Base-by-base conservation (phyloP, 805 yeast genomes). In the Saccharomycopsis capsularis region DNA sequence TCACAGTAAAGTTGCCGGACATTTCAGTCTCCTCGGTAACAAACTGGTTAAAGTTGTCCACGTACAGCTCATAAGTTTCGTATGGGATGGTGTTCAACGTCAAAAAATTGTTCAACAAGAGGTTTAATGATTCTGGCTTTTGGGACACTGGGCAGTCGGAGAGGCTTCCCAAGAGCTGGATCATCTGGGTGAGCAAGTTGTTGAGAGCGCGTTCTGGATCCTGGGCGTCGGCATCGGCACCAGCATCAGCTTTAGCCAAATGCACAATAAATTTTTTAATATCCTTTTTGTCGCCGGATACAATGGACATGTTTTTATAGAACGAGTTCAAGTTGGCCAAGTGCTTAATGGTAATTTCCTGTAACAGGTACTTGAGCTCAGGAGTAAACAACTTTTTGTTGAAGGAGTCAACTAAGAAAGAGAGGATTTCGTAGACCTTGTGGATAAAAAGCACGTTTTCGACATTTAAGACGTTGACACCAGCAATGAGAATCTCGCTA, bases 1-100 rank as follows among this genome's bases (percentile, higher is more conserved):
- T 74, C 1, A 81, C 74, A 2, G 74, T 63, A 7, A 65, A 63
- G 3, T 74, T 76, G 0, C 81, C 66, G 0, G 81, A 66, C 29
- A 89, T 70, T 1, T 88, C 96, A 1, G 86, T 71, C 49, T 85
- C 89, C 32, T 78, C 82, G 2, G 89, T 76, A 4, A 87, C 85
- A 61, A 78, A 88, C 2, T 63, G 64, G 58, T 89, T 87, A 59
- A 79, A 75, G 59, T 89, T 90, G 4, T 44, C 48, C 11, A 45
- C 19, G 36, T 46, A 52, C 6, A 35, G 36, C 21, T 52, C 54
- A 38, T 46, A 50, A 6, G 42, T 40, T 3, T 50, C 53, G 16
- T 9, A n/a, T 6, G 54, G 50, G 7, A 43, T 27, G 16, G 37
- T 30, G 30, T 50, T 53, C 13, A 37, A 39, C 1, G 42, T 24